Base-by-base conservation (phyloP, 2,329 filamentous ascomycete genomes). In the Trichothecium sympodiale region DNA sequence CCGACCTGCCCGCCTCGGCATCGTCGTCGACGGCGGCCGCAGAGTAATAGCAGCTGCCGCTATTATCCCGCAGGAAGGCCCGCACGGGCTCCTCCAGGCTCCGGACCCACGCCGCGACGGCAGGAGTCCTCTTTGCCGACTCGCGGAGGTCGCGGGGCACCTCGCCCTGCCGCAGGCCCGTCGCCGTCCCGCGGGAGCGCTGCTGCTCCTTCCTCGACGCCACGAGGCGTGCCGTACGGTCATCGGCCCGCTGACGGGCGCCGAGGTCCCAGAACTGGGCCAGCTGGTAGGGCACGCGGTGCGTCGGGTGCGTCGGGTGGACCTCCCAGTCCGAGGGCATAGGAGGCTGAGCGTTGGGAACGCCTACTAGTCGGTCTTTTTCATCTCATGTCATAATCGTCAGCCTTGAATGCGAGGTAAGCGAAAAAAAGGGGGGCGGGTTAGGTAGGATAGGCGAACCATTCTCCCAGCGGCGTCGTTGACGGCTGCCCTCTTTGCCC, bases 391-490 rank as follows among this genome's bases (percentile, higher is more conserved):
- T 18, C 15, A 17, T 30, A 30, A 17, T 14, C 29, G 26, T 9
- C 9, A 28, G 9, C 9, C 9, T 28, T n/a, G 9, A 28, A 28
- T n/a, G 20, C 20, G 15, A 13, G 16, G 13, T 20, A 31, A 20
- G n/a, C 29, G 14, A 26, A n/a, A 13, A 33, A 18, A 9, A 14
- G 27, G 17, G 28, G n/a, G 20, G 15, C 27, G 32, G 26, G 13
- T 26, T 33, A n/a, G 36, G 34, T 27, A 33, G 34, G 34, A 37
- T 26, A 31, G 28, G 51, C 60, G 45, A 70, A 93, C 86, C 84
- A 58, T 96, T 98, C 65, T 98, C 91, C 87, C 88, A 96, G 38
- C 89, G 73, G 48, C 89, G 80, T 34, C 89, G 71, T 50, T 89
- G 79, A 26, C 89, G 74, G 48, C 77, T 89, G 25, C 89, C 89